Conservation (phyloP, 371 early-diverging fungal genomes). For the Pancytospora epiphaga region DNA sequence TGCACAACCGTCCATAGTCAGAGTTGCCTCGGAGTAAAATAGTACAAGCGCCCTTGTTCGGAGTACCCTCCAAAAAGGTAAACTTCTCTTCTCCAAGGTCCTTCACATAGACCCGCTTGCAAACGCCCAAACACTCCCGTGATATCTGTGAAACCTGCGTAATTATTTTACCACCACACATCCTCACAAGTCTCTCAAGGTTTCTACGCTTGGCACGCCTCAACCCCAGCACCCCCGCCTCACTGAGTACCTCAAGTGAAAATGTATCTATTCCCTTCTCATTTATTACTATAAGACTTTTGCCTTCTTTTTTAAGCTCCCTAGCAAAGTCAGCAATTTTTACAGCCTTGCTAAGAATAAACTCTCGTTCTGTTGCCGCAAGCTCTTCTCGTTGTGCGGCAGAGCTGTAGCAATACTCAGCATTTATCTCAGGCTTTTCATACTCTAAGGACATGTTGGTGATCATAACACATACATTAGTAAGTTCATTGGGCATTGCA, state of each 20-base stretch:
- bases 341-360: conserved; percentile 79
- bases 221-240: conserved; percentile 86
- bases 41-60: conserved; percentile 70
- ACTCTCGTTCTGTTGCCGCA: conserved; percentile 87
- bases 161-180: conserved; percentile 89
- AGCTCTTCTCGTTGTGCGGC: conserved; percentile 94
- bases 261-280: conserved; percentile 98
- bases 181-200: conserved; percentile 93
- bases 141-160: conserved; percentile 88
- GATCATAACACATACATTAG: conserved; percentile 79
- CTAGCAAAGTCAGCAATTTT: conserved; percentile 76
- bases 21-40: conserved; percentile 90
- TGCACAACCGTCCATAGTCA: conserved; percentile 84
- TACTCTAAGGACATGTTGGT: conserved; percentile 97
- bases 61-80: conserved; percentile 93
- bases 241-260: conserved; percentile 87
- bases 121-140: conserved; percentile 75
- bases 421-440: conserved; percentile 98
- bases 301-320: conserved; percentile 68
- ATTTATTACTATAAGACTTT: conserved; percentile 87
- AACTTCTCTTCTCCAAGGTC: conserved; percentile 93
- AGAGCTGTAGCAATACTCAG: conserved; percentile 91
- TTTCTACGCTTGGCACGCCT: conserved; percentile 97
- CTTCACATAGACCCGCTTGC: conserved; percentile 85
- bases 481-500: conserved; percentile 90